phyloP scores from a whole-genome alignment of 768 basidiomycete species.

The Mycena galericulata region DNA sequence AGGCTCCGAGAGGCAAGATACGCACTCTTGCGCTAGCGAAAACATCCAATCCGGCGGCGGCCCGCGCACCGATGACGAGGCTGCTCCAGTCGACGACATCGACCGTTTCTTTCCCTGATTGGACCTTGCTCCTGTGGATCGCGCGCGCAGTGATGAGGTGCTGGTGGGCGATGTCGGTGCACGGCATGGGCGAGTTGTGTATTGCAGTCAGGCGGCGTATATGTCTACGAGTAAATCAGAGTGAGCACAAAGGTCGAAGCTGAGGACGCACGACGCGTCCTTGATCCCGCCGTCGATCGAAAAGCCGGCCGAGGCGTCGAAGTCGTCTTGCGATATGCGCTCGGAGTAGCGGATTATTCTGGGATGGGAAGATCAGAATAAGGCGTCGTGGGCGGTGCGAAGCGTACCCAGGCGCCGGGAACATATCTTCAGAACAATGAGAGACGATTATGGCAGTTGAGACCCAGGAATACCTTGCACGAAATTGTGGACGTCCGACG shows the following conservation, averaged over 20 bases:
- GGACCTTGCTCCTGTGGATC: slow-evolving; percentile 62
- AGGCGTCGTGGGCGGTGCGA: not conserved
- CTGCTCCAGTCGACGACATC: slow-evolving; percentile 86
- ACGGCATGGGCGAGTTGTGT: slow-evolving; percentile 77
- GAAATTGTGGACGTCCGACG: slow-evolving; percentile 64
- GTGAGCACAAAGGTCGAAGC: not conserved
- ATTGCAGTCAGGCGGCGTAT: slow-evolving; percentile 78
- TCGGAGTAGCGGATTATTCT: slow-evolving; percentile 70
- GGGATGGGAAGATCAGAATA: too few relatives aligned
- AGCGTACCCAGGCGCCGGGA: slow-evolving; percentile 72
- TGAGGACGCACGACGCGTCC: slow-evolving; percentile 71
- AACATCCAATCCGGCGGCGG: slow-evolving; percentile 74
- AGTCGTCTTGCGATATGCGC: slow-evolving; percentile 79
- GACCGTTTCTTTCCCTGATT: slow-evolving; percentile 59
- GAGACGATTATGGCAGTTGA: not conserved
- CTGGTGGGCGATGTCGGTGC: slow-evolving; percentile 79
- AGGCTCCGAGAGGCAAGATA: not conserved
- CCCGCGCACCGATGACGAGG: slow-evolving; percentile 80
- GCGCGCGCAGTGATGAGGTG: slow-evolving; percentile 86
- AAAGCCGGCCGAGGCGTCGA: slow-evolving; percentile 82
- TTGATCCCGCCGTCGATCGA: slow-evolving; percentile 90
- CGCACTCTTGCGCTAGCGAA: slow-evolving; percentile 47
- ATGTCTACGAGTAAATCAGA: slow-evolving; percentile 54
- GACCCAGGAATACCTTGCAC: slow-evolving; percentile 65
- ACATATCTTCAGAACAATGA: slow-evolving; percentile 58